phyloP scores from a whole-genome alignment of 1,284 basidiomycete genomes.

The Singerocomus rubriflavus region DNA sequence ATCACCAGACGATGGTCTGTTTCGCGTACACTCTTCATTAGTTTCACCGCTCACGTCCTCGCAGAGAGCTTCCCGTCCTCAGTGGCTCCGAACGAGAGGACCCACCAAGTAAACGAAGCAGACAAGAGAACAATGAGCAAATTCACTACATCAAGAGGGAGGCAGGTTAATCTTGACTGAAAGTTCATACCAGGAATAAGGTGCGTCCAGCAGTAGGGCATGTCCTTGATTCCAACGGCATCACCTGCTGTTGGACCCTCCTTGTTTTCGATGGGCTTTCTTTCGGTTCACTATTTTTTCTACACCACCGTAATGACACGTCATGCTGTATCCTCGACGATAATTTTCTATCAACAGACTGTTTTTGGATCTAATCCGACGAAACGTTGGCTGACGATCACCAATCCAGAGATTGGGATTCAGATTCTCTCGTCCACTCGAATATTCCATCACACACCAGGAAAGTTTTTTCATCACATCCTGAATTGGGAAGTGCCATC shows the following conservation, averaged over 20 bases:
- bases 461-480: constrained; percentile 15
- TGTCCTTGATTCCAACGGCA: constrained; percentile 10
- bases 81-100: constrained; percentile 10
- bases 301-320: too few relatives aligned
- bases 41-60: neutral
- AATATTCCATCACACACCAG: constrained; percentile 9
- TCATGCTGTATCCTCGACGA: too few relatives aligned
- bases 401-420: constrained; percentile 7
- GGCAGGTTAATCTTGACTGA: too few relatives aligned
- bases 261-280: constrained; percentile 9
- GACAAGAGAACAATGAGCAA: neutral
- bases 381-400: neutral
- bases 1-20: constrained; percentile 11
- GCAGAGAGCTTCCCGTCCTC: constrained; percentile 10
- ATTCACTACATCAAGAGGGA: too few relatives aligned
- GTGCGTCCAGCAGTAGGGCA: constrained; percentile 25
- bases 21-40: neutral
- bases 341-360: too few relatives aligned
- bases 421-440: constrained; percentile 2
- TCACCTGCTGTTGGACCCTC: constrained; percentile 23
- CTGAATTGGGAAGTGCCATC: constrained; percentile 16
- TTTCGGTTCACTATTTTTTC: neutral
- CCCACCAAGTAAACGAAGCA: constrained; percentile 1
- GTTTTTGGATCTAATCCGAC: too few relatives aligned
- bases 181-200: constrained; percentile 12